A percentile compares a stretch with the other conserved stretches of the same genome.
Conservation (phyloP, 306 rosid genomes). For the Mimosa pudica region DNA sequence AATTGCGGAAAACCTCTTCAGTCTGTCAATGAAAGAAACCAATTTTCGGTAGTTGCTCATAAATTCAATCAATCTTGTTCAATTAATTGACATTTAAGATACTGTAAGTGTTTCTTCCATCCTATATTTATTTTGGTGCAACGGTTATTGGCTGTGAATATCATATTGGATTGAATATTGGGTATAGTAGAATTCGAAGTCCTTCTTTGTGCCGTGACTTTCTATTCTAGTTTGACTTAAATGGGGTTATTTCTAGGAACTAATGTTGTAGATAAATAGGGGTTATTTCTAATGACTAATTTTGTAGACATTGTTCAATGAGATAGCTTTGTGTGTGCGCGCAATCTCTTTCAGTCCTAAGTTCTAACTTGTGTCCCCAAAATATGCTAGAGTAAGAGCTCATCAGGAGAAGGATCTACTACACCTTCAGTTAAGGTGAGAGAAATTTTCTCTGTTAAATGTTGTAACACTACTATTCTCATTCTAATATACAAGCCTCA, state of each 20-base stretch:
- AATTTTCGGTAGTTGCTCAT: not conserved
- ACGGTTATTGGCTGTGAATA: not conserved
- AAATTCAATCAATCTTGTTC: not conserved
- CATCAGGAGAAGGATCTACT: slow-evolving; percentile 62
- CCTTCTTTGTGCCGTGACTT: too few species aligned
- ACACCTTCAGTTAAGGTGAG: slow-evolving; percentile 60
- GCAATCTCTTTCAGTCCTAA: slow-evolving; percentile 18
- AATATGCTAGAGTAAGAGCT: slow-evolving; percentile 58
- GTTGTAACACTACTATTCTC: slow-evolving; percentile 19
- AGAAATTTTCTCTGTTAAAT: slow-evolving; percentile 10
- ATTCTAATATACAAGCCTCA: not conserved
- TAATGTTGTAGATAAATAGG: not conserved
- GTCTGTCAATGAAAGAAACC: not conserved
- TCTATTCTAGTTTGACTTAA: not conserved
- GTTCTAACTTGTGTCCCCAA: slow-evolving; percentile 25
- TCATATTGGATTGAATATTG: not conserved
- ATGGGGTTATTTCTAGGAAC: slow-evolving; percentile 19
- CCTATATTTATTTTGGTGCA: not conserved
- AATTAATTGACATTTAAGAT: not conserved
- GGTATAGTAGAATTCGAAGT: not conserved
- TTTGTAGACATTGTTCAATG: not conserved
- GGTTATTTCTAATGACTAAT: slow-evolving; percentile 16
- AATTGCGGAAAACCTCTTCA: too few species aligned
- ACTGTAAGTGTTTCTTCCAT: not conserved
- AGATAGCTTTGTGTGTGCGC: not conserved